Conservation (phyloP, 208 protist genomes). For the Crithidia fasciculata region DNA sequence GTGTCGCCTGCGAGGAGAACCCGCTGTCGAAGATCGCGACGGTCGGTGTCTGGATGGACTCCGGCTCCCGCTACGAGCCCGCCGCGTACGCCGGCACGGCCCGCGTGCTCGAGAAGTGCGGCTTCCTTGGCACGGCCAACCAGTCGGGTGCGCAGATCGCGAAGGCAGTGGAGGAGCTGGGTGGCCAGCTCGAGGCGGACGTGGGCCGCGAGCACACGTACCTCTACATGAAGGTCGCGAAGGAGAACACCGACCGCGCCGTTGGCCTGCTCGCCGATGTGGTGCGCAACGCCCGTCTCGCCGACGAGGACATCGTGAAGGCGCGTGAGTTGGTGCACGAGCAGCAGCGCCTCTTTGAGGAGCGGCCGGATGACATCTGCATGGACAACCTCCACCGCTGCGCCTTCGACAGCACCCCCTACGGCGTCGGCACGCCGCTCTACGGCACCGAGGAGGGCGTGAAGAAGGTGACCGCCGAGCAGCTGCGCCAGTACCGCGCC, state of each 20-base stretch:
- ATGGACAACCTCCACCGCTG: constrained; percentile 97
- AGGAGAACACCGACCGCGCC: constrained; percentile 92
- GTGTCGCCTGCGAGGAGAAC: constrained; percentile 96
- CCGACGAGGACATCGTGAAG: constrained; percentile 84
- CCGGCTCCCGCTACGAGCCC: constrained; percentile 96
- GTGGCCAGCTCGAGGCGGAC: constrained; percentile 96
- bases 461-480: constrained; percentile 68
- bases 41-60: constrained; percentile 97
- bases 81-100: constrained; percentile 96
- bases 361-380: constrained; percentile 93
- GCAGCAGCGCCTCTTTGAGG: constrained; percentile 95
- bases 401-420: constrained; percentile 90
- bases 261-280: constrained; percentile 97
- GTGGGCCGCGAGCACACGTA: constrained; percentile 97
- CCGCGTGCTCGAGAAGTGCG: constrained; percentile 98
- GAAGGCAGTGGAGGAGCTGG: constrained; percentile 96
- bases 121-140: constrained; percentile 96
- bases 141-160: constrained; percentile 90
- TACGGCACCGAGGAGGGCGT: constrained; percentile 96
- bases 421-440: constrained; percentile 94
- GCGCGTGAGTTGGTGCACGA: constrained; percentile 92
- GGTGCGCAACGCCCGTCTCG: constrained; percentile 93
- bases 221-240: constrained; percentile 95
- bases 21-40: constrained; percentile 91
- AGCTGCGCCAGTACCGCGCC: constrained; percentile 87